Conservation (phyloP, 768 basidiomycete genomes). For the Kwoniella sp. region DNA sequence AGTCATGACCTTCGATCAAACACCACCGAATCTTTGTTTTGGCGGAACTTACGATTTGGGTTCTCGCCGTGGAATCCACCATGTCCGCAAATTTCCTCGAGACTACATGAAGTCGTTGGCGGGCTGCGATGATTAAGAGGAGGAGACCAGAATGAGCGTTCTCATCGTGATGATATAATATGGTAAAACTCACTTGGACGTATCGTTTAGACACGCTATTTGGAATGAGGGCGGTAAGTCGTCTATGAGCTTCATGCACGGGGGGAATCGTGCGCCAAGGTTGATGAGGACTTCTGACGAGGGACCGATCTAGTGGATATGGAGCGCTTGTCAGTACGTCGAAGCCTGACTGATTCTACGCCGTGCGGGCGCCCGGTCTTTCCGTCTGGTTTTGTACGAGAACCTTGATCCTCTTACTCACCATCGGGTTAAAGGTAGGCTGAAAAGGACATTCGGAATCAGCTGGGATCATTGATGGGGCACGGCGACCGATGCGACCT, state of each 20-base stretch:
- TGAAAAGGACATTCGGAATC: not conserved
- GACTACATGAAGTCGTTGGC: constrained; percentile 67
- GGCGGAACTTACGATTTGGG: constrained; percentile 45
- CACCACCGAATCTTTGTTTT: not conserved
- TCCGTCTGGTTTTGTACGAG: no score
- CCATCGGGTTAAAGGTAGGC: constrained; percentile 50
- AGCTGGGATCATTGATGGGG: not conserved
- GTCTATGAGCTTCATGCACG: constrained; percentile 54
- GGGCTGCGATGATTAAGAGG: constrained; percentile 56
- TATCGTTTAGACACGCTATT: constrained; percentile 73
- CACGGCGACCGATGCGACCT: not conserved
- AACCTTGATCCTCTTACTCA: constrained; percentile 3
- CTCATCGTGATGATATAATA: not conserved
- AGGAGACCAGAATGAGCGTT: not conserved
- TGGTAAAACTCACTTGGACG: constrained; percentile 62
- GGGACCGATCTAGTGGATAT: constrained; percentile 76
- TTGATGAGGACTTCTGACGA: constrained; percentile 79
- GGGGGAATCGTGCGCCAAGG: constrained; percentile 87
- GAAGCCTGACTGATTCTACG: no score
- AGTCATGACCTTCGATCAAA: no score
- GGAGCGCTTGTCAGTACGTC: not conserved
- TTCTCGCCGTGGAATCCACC: constrained; percentile 67
- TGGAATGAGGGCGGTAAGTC: constrained; percentile 34
- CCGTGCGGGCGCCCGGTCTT: no score
- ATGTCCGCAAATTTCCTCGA: constrained; percentile 85